These are phyloP conservation scores for Daphne laureola DNA, from an alignment of 441 rosid genomes.

Conservation along the genomic window DNA sequence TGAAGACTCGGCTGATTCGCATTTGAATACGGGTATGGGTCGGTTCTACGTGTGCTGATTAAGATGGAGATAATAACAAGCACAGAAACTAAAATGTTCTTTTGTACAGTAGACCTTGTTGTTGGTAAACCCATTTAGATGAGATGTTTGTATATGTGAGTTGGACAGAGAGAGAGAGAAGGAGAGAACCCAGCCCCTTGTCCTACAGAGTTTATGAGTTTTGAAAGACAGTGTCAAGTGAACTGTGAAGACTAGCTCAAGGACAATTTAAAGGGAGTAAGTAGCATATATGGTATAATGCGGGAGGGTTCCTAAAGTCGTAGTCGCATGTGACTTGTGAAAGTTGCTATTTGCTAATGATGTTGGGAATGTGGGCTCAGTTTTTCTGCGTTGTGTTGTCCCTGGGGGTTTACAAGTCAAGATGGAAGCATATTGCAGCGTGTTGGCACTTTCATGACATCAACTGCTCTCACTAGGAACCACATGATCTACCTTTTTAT, in stretches of 20 bases:
- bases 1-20: slow-evolving; percentile 27
- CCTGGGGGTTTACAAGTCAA: slow-evolving; percentile 15
- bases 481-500: slow-evolving; percentile 9
- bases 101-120: slow-evolving; percentile 32
- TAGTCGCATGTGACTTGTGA: too few relatives aligned
- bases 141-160: neutral
- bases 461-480: slow-evolving; percentile 9
- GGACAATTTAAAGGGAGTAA: slow-evolving; percentile 54
- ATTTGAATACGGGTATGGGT: slow-evolving; percentile 38
- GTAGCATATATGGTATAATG: slow-evolving; percentile 42
- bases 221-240: slow-evolving; percentile 18
- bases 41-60: slow-evolving; percentile 39
- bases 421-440: too few relatives aligned
- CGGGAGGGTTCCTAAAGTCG: too few relatives aligned
- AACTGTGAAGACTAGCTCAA: slow-evolving; percentile 27
- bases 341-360: neutral
- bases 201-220: too few relatives aligned
- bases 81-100: slow-evolving; percentile 32
- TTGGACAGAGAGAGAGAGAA: slow-evolving; percentile 10
- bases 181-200: slow-evolving; percentile 12
- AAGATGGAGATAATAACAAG: slow-evolving; percentile 46
- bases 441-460: slow-evolving; percentile 3
- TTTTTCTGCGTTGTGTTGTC: slow-evolving; percentile 18
- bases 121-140: slow-evolving; percentile 38
- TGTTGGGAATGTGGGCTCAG: slow-evolving; percentile 15